Base-by-base conservation (phyloP, 306 rosid species). In the Vicia sativa region DNA sequence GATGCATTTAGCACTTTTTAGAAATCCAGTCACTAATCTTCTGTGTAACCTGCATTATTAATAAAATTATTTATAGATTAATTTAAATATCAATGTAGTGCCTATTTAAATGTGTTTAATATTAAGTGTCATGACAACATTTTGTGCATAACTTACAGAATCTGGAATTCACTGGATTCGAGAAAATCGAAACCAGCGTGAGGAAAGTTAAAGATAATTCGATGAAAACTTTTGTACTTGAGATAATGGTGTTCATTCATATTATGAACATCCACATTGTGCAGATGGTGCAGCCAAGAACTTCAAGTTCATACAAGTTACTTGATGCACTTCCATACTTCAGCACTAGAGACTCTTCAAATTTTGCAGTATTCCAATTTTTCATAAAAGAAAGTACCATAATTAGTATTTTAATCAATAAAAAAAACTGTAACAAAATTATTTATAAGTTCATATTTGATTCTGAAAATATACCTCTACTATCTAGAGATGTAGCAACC, bases 401-500 rank as follows among this genome's bases (percentile, higher is more conserved):
- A n/a, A n/a, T 31, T 31, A 31, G 37, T 31, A 31, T 31, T 31
- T 31, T 9, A 31, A 31, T 31, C 2, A 31, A 31, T 31, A 31
- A 7, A 31, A 31, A 21, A 21, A 21, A 21, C 37, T 31, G 9
- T 31, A 31, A 31, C 37, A 31, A 6, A 31, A 6, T 31, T 31
- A 6, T 31, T 31, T 31, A 6, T 31, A 31, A 31, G 9, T 6
- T 31, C 1, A 7, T 25, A 25, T 25, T 25, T 25, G 37, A 1
- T 31, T 31, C 6, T 7, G 11, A 45, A 53, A 31, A 39, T 25
- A 4, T 71, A 67, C 76, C 74, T 70, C 7, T 49, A 21, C 71
- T 48, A 62, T 79, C 89, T 0, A 70, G 34, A 7, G 89, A 50
- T 4, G 86, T 76, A 0, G 86, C 89, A 1, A 81, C 64, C 62